These are phyloP conservation scores for Sorghum bicolor DNA, from an alignment of 176 grass and related monocot species.

Conservation along the genomic window DNA sequence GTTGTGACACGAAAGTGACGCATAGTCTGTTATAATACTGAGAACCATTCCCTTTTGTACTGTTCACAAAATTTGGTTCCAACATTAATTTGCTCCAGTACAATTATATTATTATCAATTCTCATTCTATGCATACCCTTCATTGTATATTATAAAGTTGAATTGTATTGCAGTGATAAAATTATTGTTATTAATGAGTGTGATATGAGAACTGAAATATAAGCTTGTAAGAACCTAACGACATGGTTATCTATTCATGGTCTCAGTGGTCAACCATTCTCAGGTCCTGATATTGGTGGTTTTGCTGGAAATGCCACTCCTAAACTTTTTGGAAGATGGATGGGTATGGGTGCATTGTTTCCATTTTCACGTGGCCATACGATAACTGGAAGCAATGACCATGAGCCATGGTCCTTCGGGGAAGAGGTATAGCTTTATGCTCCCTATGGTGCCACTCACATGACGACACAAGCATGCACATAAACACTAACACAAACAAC, in stretches of 20 bases:
- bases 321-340: conserved; percentile 91
- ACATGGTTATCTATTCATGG: conserved; percentile 40
- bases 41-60: background rate
- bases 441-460: background rate
- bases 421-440: conserved; percentile 56
- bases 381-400: conserved; percentile 63
- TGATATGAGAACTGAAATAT: background rate
- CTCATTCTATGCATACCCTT: background rate
- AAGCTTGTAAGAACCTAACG: conserved; percentile 5
- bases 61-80: background rate
- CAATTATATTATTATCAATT: background rate
- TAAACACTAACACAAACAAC: background rate
- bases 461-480: background rate
- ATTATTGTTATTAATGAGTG: background rate
- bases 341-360: conserved; percentile 84
- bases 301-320: conserved; percentile 85
- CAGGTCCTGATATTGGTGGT: conserved; percentile 91
- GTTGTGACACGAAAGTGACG: background rate
- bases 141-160: background rate
- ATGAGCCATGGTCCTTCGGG: conserved; percentile 91
- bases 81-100: background rate
- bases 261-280: conserved; percentile 81
- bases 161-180: background rate
- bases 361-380: conserved; percentile 87
- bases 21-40: background rate